These are phyloP conservation scores for Cerrena zonata DNA, from an alignment of 1,284 basidiomycete genomes.

Conservation along the genomic window DNA sequence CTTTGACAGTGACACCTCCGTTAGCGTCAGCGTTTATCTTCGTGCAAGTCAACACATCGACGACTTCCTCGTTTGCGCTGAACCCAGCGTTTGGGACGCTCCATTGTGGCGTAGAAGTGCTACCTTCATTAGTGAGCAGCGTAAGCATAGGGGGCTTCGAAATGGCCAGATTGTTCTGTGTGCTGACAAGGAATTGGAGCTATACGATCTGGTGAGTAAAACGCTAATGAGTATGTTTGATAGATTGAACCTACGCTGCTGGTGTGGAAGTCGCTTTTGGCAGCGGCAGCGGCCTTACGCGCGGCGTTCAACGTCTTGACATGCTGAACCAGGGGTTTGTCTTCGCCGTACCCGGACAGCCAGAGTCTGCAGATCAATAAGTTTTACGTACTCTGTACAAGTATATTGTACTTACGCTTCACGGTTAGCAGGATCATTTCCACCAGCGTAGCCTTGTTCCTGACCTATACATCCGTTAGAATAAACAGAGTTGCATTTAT, in stretches of 20 bases:
- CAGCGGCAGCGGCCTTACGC: constrained; percentile 48
- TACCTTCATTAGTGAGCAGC: constrained; percentile 62
- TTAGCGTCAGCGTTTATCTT: constrained; percentile 37
- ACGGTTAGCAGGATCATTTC: constrained; percentile 45
- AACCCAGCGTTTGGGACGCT: constrained; percentile 41
- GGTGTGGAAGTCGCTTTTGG: constrained; percentile 45
- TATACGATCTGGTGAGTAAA: constrained; percentile 19
- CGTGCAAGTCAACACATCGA: constrained; percentile 59
- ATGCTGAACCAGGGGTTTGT: constrained; percentile 47
- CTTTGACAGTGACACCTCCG: constrained; percentile 37
- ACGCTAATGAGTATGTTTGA: neutral
- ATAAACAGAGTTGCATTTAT: constrained; percentile 23
- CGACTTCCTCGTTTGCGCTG: constrained; percentile 42
- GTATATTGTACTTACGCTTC: constrained; percentile 47
- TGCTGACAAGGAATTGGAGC: constrained; percentile 42
- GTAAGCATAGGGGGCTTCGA: constrained; percentile 63
- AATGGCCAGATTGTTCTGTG: constrained; percentile 47
- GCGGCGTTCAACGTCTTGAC: constrained; percentile 55
- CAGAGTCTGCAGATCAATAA: constrained; percentile 42
- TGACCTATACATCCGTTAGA: constrained; percentile 16
- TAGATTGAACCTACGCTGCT: constrained; percentile 36
- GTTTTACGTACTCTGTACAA: neutral
- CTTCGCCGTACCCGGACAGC: constrained; percentile 45
- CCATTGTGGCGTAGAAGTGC: constrained; percentile 36
- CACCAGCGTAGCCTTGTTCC: constrained; percentile 28